Evolutionary conservation across 177 flowering plant genomes (phyloP), one percentile per base, ranked within the genome.

Genomic region (Telopea speciosissima): DNA sequence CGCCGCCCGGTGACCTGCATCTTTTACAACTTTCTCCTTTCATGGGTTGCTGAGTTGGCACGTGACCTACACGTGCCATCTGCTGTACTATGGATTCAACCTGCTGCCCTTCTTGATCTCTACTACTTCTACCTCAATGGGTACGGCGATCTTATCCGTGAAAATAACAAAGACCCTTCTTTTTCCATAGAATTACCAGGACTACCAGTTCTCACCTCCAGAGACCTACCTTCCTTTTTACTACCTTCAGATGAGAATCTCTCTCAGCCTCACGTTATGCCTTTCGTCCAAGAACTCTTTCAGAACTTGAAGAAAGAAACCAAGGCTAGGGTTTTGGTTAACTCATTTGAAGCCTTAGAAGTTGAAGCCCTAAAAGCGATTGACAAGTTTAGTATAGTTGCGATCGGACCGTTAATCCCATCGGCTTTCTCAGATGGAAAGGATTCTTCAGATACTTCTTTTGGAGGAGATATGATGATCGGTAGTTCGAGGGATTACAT

Each of bases 341-440:
- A 73, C 44, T 67, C 75, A 28, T 73, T 67, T 66, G 19, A 67
- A 16, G 75, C 33, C 22, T 66, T 73, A 3, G 75, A 73, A 64
- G 17, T 12, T 7, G 70, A 60, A n/a, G 66, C 54, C 1, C n/a
- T 73, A 5, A 28, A 16, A 11, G 33, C 75, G 24, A 68, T 59
- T 66, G 56, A 45, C 23, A 68, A 66, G 60, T 44, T 76, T 16
- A 70, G 79, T 2, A 1, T 87, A 67, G 67, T 78, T 1, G 76
- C 74, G 2, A 71, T 90, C 6, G 96, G 96, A 10, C 96, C 96
- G 17, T 69, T 88, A 76, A 71, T 81, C 88, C 88, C 84, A 0
- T 82, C 88, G 0, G 83, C 80, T 21, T 82, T 80, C 66, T 67
- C 80, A 60, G 87, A 83, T 31, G 78, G 70, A 0, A 71, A 72